Base-by-base conservation (phyloP, 805 yeast genomes). In the Candida michaelii region DNA sequence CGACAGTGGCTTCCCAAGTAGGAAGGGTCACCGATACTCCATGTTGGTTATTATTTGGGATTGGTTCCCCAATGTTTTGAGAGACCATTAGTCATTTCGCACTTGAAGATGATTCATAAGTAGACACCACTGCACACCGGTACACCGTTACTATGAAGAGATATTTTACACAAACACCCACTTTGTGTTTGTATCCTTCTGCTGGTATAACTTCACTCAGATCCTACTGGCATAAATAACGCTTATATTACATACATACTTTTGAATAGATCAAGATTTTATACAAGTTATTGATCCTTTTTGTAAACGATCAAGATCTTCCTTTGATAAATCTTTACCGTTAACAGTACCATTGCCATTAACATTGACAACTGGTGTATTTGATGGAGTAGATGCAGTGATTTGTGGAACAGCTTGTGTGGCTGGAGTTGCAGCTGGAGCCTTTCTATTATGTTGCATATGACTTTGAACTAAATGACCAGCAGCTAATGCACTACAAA, bases 391-490 rank as follows among this genome's bases (percentile, higher is more conserved):
- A 30, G 29, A 25, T 25, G 29, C 29, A 25, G 23, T 21, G 5
- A 38, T 12, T 16, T 34, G 12, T 8, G 34, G 16, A 6, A 49
- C 43, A n/a, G n/a, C n/a, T n/a, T n/a, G n/a, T 44, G 60, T 38
- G n/a, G 54, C 43, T 24, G 62, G 52, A 11, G 66, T 54, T 3
- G 66, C 58, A 11, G 64, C 53, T 4, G 78, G 65, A 11, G 77
- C 75, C 45, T 80, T 76, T 65, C 99, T 83, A 73, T 93, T 93
- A 60, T 85, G 97, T 46, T 81, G 82, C 99, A 93, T 93, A 66
- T 93, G 99, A 53, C 96, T 85, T 72, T 89, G 95, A 29, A 93
- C 99, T 55, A 93, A 77, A 69, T 93, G 99, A 36, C 99, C 99
- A 21, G 98, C 98, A 8, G 98, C 98, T 52, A 93, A 79, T 1